Conservation (phyloP, 495 filamentous ascomycete species). For the Elasticomyces elasticus region DNA sequence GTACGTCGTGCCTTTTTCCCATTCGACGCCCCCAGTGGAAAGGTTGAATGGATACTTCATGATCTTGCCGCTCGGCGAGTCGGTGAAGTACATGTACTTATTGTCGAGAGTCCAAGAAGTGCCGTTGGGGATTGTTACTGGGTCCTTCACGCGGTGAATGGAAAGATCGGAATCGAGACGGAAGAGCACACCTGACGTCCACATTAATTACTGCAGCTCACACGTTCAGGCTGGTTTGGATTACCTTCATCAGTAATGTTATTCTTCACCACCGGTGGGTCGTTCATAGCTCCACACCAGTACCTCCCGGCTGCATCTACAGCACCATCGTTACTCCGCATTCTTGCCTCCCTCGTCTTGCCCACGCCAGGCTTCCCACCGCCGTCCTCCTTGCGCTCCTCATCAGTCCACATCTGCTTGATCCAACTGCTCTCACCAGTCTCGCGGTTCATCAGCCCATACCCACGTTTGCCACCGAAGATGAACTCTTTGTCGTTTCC, state of each 20-base stretch:
- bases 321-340: slow-evolving; percentile 70
- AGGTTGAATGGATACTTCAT: slow-evolving; percentile 65
- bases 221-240: background rate
- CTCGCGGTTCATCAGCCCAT: slow-evolving; percentile 61
- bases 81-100: slow-evolving; percentile 69
- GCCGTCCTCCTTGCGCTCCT: slow-evolving; percentile 32
- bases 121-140: slow-evolving; percentile 77
- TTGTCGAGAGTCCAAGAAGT: slow-evolving; percentile 59
- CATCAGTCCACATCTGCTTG: slow-evolving; percentile 47
- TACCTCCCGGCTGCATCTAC: slow-evolving; percentile 74
- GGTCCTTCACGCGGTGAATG: slow-evolving; percentile 49
- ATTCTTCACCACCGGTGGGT: slow-evolving; percentile 30
- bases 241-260: slow-evolving; percentile 31
- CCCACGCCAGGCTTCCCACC: slow-evolving; percentile 28
- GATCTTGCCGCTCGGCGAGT: slow-evolving; percentile 63
- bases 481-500: slow-evolving; percentile 57
- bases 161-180: slow-evolving; percentile 52
- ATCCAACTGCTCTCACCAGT: slow-evolving; percentile 55
- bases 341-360: slow-evolving; percentile 19
- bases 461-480: slow-evolving; percentile 71
- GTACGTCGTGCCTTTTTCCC: slow-evolving; percentile 52
- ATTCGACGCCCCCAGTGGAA: slow-evolving; percentile 47
- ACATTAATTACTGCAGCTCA: background rate
- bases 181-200: slow-evolving; percentile 44
- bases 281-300: slow-evolving; percentile 87